Base-by-base conservation (phyloP, 2,329 filamentous ascomycete species). In the Colletotrichum sp. region DNA sequence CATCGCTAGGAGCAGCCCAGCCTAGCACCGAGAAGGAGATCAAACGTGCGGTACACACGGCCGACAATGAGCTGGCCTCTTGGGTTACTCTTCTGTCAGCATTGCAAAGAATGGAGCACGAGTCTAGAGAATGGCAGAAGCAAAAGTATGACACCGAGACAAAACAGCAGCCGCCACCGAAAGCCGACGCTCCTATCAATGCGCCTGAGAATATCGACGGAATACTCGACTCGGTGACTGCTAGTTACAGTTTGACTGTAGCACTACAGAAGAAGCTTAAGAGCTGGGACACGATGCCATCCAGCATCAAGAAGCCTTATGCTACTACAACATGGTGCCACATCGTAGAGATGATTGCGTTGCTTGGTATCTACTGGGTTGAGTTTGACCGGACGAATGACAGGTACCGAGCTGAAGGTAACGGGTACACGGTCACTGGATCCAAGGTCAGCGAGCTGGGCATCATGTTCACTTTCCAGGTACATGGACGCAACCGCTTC, bases 281-380 rank as follows among this genome's bases (percentile, higher is more conserved):
- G 77, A 87, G 87, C 76, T 90, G 88, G 88, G 88, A 90, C 77
- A 89, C 85, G 2, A 90, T 90, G 88, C 89, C 89, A 1, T 71
- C 83, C 2, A 83, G 83, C 36, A 80, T 90, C 66, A 85, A 83
- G 44, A 88, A 88, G 44, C 89, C 89, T 0, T 90, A 89, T 66
- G 89, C 88, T 4, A 90, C 88, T 0, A 90, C 87, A 0, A 89
- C 89, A n/a, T 89, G 91, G 75, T 90, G 87, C 71, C 90, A 91
- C 77, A 81, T 91, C 5, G 82, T 91, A 34, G 90, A 91, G 83
- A 88, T 91, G 75, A 85, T 89, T 30, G 88, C 88, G 6, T 87
- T 89, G 73, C 82, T 91, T 18, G 89, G 90, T 9, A 85, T 92
- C 9, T 87, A 92, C 81, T 92, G 90, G 90, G 90, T 89, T 77